These are phyloP conservation scores for Kwoniella mangroviensis DNA, from an alignment of 768 basidiomycete species.

Conservation along the genomic window DNA sequence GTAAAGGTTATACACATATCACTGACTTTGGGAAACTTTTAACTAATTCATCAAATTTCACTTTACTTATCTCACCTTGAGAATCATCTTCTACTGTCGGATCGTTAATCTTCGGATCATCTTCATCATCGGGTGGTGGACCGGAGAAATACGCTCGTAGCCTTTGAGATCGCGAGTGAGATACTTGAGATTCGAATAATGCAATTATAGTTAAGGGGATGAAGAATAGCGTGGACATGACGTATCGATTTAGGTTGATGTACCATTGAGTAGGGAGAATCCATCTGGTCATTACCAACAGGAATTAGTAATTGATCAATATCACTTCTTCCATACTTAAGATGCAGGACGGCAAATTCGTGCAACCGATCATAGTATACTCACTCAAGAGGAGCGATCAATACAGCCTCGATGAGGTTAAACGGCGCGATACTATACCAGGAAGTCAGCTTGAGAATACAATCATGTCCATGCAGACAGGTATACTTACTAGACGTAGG, in stretches of 20 bases:
- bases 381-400: conserved; percentile 86
- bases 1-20: no score
- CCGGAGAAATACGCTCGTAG: conserved; percentile 42
- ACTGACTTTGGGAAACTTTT: conserved; percentile 56
- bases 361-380: conserved; percentile 52
- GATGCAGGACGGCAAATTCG: background rate
- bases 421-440: conserved; percentile 74
- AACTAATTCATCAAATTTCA: conserved; percentile 43
- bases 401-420: conserved; percentile 79
- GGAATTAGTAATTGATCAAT: conserved; percentile 23
- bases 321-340: conserved; percentile 18
- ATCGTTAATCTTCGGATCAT: conserved; percentile 64
- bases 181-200: conserved; percentile 69
- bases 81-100: conserved; percentile 75
- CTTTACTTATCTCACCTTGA: conserved; percentile 67
- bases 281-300: conserved; percentile 35
- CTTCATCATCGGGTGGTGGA: conserved; percentile 50
- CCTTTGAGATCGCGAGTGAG: conserved; percentile 35
- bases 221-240: conserved; percentile 83
- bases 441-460: conserved; percentile 9
- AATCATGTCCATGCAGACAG: background rate
- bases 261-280: conserved; percentile 65
- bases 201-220: conserved; percentile 76
- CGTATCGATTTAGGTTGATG: conserved; percentile 74
- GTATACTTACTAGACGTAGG: conserved; percentile 65